Base-by-base conservation (phyloP, 345 rosid genomes). In the Lagerstroemia speciosa region DNA sequence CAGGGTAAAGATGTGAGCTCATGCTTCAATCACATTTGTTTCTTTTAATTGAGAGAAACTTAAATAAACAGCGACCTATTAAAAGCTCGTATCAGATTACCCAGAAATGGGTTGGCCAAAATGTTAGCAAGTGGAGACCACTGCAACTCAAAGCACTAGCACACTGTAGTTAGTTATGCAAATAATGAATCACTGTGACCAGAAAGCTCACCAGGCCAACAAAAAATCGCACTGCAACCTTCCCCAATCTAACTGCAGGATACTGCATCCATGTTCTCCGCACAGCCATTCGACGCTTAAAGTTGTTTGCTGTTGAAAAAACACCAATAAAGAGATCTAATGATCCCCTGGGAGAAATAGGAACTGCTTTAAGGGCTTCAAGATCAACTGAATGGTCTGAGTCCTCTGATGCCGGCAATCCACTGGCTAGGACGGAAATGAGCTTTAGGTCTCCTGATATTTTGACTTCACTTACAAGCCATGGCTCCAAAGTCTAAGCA, bases 231-330 rank as follows among this genome's bases (percentile, higher is more conserved):
- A 88, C 99, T 69, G 86, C 98, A 69, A 84, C 91, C 66, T 73
- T 72, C 73, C 99, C 96, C 6, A 92, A 84, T 53, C 86, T 80
- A 34, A 88, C 89, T 79, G 85, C 88, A 78, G 83, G 74, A 70
- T 88, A 89, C 73, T 94, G 98, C 99, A 94, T 91, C 99, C 99
- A 94, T 69, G 99, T 91, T 77, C 98, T 86, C 74, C 98, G 82
- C 64, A 94, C 93, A 80, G 97, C 92, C 99, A 94, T 91, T 74
- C 98, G 83, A 58, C 93, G 84, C 76, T 89, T 91, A 74, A 94
- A 94, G 70, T 94, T 94, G 82, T 94, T 94, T 71, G 97, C 92
- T 2, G 95, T 91, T 64, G 99, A 91, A 80, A 94, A 91, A 67
- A 94, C 96, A 48, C 99, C 98, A 78, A 94, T 78, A 70, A 94